Percentiles rank a stretch among this genome's conserved stretches.
These are phyloP conservation scores for Lactarius vividus DNA, from an alignment of 768 basidiomycete genomes.

Conservation along the genomic window DNA sequence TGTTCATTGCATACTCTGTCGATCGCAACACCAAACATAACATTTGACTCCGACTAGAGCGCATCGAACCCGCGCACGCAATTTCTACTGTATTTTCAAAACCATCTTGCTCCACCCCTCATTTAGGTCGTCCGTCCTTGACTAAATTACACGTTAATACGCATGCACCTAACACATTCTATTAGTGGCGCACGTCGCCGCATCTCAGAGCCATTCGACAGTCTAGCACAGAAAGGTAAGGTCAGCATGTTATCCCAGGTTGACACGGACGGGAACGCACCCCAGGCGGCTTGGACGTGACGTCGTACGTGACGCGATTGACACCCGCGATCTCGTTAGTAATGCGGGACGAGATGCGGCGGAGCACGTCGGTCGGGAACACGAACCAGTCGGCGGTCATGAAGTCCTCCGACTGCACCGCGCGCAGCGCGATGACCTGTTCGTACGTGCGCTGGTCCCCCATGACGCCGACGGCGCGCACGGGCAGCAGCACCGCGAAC, in stretches of 20 bases:
- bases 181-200: background rate
- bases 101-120: constrained; percentile 16
- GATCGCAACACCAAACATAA: constrained; percentile 14
- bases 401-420: constrained; percentile 97
- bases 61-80: constrained; percentile 22
- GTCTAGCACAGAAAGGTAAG: constrained; percentile 28
- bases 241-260: constrained; percentile 14
- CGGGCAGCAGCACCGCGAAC: constrained; percentile 93
- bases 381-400: constrained; percentile 99
- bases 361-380: constrained; percentile 89
- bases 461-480: constrained; percentile 97
- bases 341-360: constrained; percentile 91
- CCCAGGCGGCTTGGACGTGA: constrained; percentile 95
- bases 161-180: constrained; percentile 1
- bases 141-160: constrained; percentile 17
- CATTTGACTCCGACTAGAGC: constrained; percentile 21
- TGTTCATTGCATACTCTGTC: constrained; percentile 11
- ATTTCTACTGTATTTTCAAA: constrained; percentile 24
- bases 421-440: constrained; percentile 93
- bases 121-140: constrained; percentile 13
- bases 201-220: constrained; percentile 35
- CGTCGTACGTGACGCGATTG: constrained; percentile 94
- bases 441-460: constrained; percentile 96
- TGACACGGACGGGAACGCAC: constrained; percentile 37
- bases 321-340: constrained; percentile 98